Conservation (phyloP, 83 land plant genomes). For the Thuja plicata region DNA sequence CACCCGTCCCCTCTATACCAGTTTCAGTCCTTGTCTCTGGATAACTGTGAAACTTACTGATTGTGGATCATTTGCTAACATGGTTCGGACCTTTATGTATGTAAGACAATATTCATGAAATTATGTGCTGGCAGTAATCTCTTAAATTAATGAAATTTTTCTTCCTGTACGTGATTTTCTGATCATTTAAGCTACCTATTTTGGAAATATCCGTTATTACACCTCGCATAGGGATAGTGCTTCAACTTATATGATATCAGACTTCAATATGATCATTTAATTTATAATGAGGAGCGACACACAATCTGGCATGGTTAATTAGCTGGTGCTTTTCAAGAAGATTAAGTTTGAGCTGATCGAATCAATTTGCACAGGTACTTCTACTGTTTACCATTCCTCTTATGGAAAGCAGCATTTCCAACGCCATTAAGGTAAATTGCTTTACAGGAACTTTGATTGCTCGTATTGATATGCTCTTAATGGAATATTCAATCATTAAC, state of each 20-base stretch:
- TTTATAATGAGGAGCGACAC: neutral
- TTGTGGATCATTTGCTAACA: no score
- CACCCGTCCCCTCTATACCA: no score
- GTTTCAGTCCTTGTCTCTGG: no score
- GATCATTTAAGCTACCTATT: neutral
- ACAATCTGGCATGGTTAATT: neutral
- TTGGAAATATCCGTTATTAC: neutral
- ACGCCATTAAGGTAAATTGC: conserved; percentile 56
- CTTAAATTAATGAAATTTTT: neutral
- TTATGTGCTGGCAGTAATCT: neutral
- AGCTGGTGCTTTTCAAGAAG: neutral
- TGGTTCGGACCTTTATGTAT: neutral
- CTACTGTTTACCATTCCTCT: conserved; percentile 77
- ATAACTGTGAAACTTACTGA: neutral
- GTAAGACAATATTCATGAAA: neutral
- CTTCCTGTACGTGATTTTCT: neutral
- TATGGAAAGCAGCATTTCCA: conserved; percentile 83
- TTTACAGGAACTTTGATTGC: neutral
- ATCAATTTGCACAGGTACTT: conserved; percentile 71
- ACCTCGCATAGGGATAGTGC: neutral
- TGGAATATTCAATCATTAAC: neutral
- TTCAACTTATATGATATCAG: neutral
- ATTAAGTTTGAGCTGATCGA: neutral
- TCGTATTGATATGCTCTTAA: neutral
- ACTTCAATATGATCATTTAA: neutral